Evolutionary conservation across 2,329 filamentous ascomycete species (phyloP).

Genomic region (Diaporthe vexans): DNA sequence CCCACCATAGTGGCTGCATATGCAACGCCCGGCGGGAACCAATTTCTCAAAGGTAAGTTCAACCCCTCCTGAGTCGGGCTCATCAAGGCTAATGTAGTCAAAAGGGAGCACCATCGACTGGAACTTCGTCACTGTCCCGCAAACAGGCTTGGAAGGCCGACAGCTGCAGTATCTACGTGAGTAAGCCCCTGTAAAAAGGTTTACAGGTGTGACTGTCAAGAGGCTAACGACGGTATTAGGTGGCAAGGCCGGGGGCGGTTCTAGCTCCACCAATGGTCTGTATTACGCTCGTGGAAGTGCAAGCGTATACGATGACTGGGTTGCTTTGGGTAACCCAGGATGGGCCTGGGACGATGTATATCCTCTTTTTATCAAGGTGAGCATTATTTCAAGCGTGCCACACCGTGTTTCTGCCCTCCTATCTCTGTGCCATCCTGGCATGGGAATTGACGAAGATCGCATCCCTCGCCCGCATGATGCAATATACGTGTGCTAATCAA

Average conservation of each 20-base stretch:
- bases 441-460: not conserved
- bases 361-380: slow-evolving; percentile 45
- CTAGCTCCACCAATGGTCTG: slow-evolving; percentile 51
- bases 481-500: not conserved
- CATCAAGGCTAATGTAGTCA: not conserved
- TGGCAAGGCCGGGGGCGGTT: slow-evolving; percentile 48
- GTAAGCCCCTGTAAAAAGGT: accelerated
- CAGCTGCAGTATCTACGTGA: slow-evolving; percentile 50
- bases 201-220: no score
- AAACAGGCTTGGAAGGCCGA: slow-evolving; percentile 48
- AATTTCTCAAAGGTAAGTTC: slow-evolving; percentile 44
- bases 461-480: no score
- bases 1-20: slow-evolving; percentile 46
- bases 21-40: slow-evolving; percentile 46
- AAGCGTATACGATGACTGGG: slow-evolving; percentile 51
- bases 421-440: not conserved
- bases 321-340: slow-evolving; percentile 49
- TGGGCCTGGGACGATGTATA: slow-evolving; percentile 50
- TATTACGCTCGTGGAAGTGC: slow-evolving; percentile 50
- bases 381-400: no score
- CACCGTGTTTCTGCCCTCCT: no score
- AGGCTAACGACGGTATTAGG: not conserved
- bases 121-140: slow-evolving; percentile 46
- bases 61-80: not conserved
- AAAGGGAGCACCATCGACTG: slow-evolving; percentile 45